Conservation (phyloP, 768 basidiomycete genomes). For the Phanerodontia chrysosporium region DNA sequence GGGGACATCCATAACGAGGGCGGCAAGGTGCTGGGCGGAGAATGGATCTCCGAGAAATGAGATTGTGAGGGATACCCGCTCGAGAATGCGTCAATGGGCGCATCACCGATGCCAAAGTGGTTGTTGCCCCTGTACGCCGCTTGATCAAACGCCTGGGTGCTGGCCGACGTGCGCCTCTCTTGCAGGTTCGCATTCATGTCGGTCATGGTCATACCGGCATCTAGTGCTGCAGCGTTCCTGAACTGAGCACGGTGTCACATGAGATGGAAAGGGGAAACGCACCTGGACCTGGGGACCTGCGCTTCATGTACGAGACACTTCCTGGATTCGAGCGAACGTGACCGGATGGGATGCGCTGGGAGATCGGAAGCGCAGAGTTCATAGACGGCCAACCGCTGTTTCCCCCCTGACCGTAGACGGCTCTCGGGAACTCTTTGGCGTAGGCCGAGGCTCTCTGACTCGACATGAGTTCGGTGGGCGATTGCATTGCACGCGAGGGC, state of each 20-base stretch:
- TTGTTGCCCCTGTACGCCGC: conserved; percentile 3
- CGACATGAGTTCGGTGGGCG: conserved; percentile 22
- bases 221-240: background rate
- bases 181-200: conserved; percentile 11
- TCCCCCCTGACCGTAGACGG: conserved; percentile 8
- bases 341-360: conserved; percentile 62
- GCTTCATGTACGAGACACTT: conserved; percentile 20
- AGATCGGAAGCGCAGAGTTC: conserved; percentile 19
- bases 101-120: background rate
- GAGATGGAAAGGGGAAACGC: conserved; percentile 16
- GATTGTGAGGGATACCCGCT: conserved; percentile 17
- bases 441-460: conserved; percentile 14
- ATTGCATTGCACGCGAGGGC: conserved; percentile 33
- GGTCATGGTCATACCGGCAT: conserved; percentile 3
- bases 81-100: conserved; percentile 12
- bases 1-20: conserved; percentile 88
- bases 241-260: background rate
- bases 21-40: conserved; percentile 51
- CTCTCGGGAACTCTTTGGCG: conserved; percentile 18
- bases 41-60: conserved; percentile 20
- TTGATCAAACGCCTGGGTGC: conserved; percentile 13
- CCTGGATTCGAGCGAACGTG: conserved; percentile 37
- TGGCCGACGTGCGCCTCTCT: conserved; percentile 19
- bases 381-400: conserved; percentile 18
- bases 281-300: conserved; percentile 38